Base-by-base conservation (phyloP, 768 basidiomycete genomes). In the Solioccasus polychromus region DNA sequence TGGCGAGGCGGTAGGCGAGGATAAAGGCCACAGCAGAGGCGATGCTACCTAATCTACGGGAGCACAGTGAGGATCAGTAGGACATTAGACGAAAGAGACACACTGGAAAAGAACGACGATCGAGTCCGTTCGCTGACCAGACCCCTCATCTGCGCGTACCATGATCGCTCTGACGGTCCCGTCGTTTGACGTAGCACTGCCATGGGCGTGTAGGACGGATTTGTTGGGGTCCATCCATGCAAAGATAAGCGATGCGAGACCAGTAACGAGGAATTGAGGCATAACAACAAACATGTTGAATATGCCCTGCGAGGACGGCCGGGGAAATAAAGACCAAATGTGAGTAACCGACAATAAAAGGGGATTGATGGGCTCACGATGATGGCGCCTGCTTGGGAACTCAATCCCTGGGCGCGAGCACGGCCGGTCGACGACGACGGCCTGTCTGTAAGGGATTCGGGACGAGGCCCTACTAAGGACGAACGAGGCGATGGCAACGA, bases 271-370 rank as follows among this genome's bases (percentile, higher is more conserved):
- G 67, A 97, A 94, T 59, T 98, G 95, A 0, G 95, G 95, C 7
- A 96, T 70, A 47, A 97, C 95, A 50, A 98, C 73, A 66, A 88
- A 95, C 47, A 96, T 79, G 59, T 96, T 97, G 67, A 97, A 93
- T 42, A 97, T 95, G 31, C 95, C 93, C 90, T 92, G 15, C 14
- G 11, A 31, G 7, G 30, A 31, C 30, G 30, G 14, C 30, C 11
- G n/a, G n/a, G n/a, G n/a, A n/a, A n/a, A n/a, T n/a, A n/a, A n/a
- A n/a, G n/a, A n/a, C 31, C 46, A 35, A 34, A 20, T 42, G 25
- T 44, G 34, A 39, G 23, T 12, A 19, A 43, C 18, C 26, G 23
- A 36, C 39, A 15, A 42, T 44, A 30, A 36, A 35, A n/a, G 35
- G 51, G 35, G 51, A 10, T 29, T 3, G 29, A 36, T 23, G 15